Conservation (phyloP, 2,329 filamentous ascomycete genomes). For the Blastomyces parvus region DNA sequence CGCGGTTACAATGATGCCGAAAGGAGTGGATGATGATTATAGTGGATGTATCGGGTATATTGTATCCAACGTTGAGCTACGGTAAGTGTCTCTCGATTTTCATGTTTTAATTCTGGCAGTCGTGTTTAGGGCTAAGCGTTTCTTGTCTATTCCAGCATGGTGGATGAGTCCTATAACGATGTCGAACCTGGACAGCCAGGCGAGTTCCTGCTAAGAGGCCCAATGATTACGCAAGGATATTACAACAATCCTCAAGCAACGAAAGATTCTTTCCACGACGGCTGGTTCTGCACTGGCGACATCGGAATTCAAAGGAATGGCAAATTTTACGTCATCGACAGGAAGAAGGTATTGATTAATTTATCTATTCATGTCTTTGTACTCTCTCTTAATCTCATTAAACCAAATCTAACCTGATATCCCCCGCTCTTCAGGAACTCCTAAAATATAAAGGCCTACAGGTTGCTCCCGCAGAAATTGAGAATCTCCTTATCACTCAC, state of each 20-base stretch:
- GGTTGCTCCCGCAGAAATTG: conserved; percentile 7
- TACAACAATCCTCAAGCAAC: conserved; percentile 8
- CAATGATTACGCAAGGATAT: conserved; percentile 4
- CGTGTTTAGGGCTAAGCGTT: not conserved
- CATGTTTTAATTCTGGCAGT: not conserved
- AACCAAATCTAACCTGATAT: not conserved
- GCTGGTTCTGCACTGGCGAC: conserved; percentile 9
- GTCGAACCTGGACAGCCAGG: conserved; percentile 4
- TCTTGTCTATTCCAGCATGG: not conserved
- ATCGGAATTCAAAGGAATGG: conserved; percentile 4
- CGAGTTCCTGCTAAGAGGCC: conserved; percentile 5
- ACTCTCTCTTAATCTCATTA: not conserved
- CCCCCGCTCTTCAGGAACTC: not conserved
- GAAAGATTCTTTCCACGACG: conserved; percentile 4
- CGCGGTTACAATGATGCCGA: conserved; percentile 4
- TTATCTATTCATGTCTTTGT: not conserved
- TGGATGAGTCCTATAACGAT: conserved; percentile 8
- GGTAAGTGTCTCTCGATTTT: not conserved
- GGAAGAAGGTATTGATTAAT: conserved; percentile 5
- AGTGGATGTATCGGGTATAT: conserved; percentile 5
- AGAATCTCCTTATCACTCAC: conserved; percentile 5
- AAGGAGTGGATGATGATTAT: conserved; percentile 1
- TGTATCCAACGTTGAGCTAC: conserved; percentile 3
- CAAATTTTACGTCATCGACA: conserved; percentile 6
- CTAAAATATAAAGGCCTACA: conserved; percentile 8